These are phyloP conservation scores for Paralagenidium karlingii DNA, from an alignment of 352 stramenopile species.

Conservation along the genomic window DNA sequence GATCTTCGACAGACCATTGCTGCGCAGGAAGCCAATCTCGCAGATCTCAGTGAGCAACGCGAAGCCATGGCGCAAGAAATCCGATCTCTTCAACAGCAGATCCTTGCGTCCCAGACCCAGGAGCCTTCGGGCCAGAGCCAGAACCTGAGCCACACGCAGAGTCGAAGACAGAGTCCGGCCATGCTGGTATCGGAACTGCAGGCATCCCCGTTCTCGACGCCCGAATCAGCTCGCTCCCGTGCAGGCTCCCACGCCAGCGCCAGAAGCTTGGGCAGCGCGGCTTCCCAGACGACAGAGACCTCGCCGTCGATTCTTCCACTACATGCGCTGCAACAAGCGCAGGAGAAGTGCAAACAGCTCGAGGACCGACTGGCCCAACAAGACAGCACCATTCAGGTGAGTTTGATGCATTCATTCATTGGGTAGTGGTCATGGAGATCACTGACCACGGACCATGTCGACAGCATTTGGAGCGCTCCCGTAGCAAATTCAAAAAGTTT, in stretches of 20 bases:
- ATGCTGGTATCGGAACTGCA: neutral
- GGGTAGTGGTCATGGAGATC: neutral
- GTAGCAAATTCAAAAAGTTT: slow-evolving; percentile 80
- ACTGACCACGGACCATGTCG: slow-evolving; percentile 1
- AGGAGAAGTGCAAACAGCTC: slow-evolving; percentile 63
- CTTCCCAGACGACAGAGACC: neutral
- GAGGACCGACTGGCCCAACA: slow-evolving; percentile 59
- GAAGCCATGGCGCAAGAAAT: slow-evolving; percentile 68
- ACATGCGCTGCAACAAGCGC: slow-evolving; percentile 46
- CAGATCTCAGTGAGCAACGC: slow-evolving; percentile 56
- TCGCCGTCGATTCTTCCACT: slow-evolving; percentile 47
- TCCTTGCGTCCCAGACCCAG: too few relatives aligned
- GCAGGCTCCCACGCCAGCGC: too few relatives aligned
- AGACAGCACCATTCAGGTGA: slow-evolving; percentile 74
- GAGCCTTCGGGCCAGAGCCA: too few relatives aligned
- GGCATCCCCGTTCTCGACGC: too few relatives aligned
- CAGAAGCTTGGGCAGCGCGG: neutral
- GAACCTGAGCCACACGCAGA: neutral
- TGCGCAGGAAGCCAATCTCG: slow-evolving; percentile 39
- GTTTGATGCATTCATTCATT: neutral
- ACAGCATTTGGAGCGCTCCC: slow-evolving; percentile 69
- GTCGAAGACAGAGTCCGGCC: neutral
- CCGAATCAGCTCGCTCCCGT: too few relatives aligned
- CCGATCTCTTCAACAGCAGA: slow-evolving; percentile 8
- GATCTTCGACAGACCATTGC: slow-evolving; percentile 52